Conservation (phyloP, 2,329 filamentous ascomycete species). For the Chalaropsis ovoidea region DNA sequence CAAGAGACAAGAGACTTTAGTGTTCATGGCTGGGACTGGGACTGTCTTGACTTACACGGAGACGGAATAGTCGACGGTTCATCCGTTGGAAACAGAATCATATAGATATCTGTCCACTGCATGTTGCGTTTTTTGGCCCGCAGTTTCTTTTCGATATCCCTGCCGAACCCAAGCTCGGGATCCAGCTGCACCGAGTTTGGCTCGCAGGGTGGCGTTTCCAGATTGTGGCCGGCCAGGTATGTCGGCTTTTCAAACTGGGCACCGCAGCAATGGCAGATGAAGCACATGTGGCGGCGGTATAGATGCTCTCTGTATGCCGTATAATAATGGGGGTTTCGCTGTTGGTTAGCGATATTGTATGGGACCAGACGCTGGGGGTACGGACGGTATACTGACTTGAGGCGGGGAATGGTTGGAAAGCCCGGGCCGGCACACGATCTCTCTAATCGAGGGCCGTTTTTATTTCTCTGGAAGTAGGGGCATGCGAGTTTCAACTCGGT, state of each 20-base stretch:
- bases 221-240: constrained; percentile 4
- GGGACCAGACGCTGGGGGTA: background rate
- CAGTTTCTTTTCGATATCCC: constrained; percentile 15
- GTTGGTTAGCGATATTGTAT: background rate
- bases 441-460: constrained; percentile 19
- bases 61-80: constrained; percentile 16
- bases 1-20: background rate
- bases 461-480: constrained; percentile 23
- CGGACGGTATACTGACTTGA: constrained; percentile 22
- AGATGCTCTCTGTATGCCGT: constrained; percentile 19
- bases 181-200: background rate
- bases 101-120: constrained; percentile 23
- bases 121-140: constrained; percentile 23
- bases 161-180: constrained; percentile 21
- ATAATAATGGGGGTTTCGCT: background rate
- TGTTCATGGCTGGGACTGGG: background rate
- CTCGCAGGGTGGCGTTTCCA: background rate
- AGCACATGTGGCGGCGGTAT: constrained; percentile 24
- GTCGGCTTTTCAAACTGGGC: constrained; percentile 14
- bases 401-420: constrained; percentile 22
- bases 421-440: constrained; percentile 22
- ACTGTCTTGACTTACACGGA: constrained; percentile 17
- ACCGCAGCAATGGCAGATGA: constrained; percentile 15
- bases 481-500: constrained; percentile 21
- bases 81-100: constrained; percentile 21